phyloP scores from a whole-genome alignment of 2,329 filamentous ascomycete species.

The Fusarium albosuccineum region DNA sequence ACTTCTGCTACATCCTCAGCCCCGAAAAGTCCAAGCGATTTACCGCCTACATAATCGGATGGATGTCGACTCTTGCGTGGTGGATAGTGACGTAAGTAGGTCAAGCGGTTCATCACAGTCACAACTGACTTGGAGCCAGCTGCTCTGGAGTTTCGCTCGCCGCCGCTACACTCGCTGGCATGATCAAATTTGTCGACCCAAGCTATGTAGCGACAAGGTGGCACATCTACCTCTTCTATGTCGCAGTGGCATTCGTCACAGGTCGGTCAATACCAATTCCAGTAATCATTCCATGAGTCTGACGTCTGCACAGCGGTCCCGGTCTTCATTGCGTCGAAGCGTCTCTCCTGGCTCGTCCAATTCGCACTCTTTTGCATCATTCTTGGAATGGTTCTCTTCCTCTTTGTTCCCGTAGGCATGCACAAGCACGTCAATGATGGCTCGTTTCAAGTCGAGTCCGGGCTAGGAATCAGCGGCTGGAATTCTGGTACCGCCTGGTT shows the following conservation, averaged over 20 bases:
- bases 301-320: neutral
- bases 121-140: neutral
- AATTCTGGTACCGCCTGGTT: constrained; percentile 18
- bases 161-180: constrained; percentile 7
- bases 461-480: constrained; percentile 21
- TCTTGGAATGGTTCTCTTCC: constrained; percentile 13
- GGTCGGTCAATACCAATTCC: neutral
- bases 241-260: constrained; percentile 17
- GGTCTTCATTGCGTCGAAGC: constrained; percentile 19
- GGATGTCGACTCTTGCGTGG: constrained; percentile 26
- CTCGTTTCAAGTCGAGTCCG: constrained; percentile 13
- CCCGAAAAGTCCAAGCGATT: constrained; percentile 18
- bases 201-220: constrained; percentile 4
- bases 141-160: constrained; percentile 24
- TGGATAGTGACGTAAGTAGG: constrained; percentile 24
- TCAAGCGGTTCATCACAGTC: neutral
- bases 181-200: constrained; percentile 11
- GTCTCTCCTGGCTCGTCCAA: constrained; percentile 8
- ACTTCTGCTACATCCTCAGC: constrained; percentile 28
- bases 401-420: constrained; percentile 11
- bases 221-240: constrained; percentile 26
- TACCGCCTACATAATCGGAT: constrained; percentile 15
- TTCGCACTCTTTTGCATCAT: constrained; percentile 6
- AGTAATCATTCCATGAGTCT: neutral
- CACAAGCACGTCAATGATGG: constrained; percentile 7